Evolutionary conservation across 1,284 basidiomycete genomes (phyloP).

Genomic region (Cystobasidium pallidum): DNA sequence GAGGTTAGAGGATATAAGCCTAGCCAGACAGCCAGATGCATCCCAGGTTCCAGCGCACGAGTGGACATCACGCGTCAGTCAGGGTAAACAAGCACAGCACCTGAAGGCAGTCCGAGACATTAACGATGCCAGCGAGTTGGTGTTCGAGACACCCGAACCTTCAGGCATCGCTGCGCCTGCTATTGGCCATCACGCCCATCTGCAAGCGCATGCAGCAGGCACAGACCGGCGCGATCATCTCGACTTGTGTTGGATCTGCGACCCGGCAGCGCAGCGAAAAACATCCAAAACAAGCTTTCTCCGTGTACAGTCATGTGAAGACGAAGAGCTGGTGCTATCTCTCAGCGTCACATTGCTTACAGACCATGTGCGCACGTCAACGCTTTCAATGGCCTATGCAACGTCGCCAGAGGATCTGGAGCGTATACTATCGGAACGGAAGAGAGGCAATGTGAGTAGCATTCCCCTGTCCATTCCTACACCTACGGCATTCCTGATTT

Average conservation of each 20-base stretch:
- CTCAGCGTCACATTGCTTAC: background rate
- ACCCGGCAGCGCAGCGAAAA: slow-evolving; percentile 24
- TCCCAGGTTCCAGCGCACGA: background rate
- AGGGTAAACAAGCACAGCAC: background rate
- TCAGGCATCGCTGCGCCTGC: background rate
- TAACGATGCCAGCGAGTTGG: background rate
- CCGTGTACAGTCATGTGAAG: background rate
- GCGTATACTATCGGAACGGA: slow-evolving; percentile 30
- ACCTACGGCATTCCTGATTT: background rate
- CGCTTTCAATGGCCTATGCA: slow-evolving; percentile 11
- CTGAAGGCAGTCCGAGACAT: background rate
- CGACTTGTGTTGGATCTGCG: slow-evolving; percentile 23
- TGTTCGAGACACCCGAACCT: background rate
- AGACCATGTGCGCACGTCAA: background rate
- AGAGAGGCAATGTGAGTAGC: slow-evolving; percentile 29
- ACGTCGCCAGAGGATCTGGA: slow-evolving; percentile 14
- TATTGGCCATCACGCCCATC: background rate
- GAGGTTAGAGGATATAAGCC: background rate
- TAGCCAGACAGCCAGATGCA: background rate
- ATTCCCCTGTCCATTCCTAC: background rate
- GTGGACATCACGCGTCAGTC: background rate
- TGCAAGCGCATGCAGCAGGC: background rate
- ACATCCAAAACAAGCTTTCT: slow-evolving; percentile 8
- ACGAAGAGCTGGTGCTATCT: background rate
- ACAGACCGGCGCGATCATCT: background rate